phyloP scores from a whole-genome alignment of 192 early-diverging fungal genomes.

The Coemansia sp. region DNA sequence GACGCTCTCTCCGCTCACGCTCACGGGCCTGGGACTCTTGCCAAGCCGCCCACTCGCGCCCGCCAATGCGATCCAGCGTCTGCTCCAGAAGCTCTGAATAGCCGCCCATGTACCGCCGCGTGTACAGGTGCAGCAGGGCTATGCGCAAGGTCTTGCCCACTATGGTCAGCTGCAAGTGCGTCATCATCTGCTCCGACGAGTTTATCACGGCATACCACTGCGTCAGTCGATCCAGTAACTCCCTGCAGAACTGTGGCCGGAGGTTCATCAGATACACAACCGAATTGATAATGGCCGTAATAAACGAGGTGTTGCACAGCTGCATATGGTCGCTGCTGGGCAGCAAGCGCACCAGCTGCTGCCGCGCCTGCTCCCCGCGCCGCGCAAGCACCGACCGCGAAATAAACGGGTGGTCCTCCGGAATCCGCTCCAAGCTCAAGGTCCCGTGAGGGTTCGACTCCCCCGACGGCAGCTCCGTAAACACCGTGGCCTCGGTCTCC shows the following conservation, averaged over 20 bases:
- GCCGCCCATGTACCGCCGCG: conserved; percentile 23
- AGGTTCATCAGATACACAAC: conserved; percentile 40
- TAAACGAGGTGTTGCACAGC: conserved; percentile 43
- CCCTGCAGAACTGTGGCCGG: conserved; percentile 37
- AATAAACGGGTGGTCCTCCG: conserved; percentile 25
- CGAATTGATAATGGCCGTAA: conserved; percentile 38
- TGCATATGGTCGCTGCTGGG: conserved; percentile 40
- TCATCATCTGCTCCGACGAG: conserved; percentile 36
- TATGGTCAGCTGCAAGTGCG: conserved; percentile 26
- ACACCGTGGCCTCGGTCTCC: conserved; percentile 34
- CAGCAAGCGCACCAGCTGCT: conserved; percentile 34
- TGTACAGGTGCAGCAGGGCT: conserved; percentile 32
- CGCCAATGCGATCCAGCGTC: conserved; percentile 34
- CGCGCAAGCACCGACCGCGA: conserved; percentile 8
- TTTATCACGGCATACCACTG: conserved; percentile 40
- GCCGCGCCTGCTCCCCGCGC: conserved; percentile 27
- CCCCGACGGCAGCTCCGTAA: too few relatives aligned
- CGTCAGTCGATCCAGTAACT: conserved; percentile 17
- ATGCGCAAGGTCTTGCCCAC: conserved; percentile 38
- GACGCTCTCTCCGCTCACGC: conserved; percentile 7
- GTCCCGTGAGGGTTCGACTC: too few relatives aligned
- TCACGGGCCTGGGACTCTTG: conserved; percentile 27
- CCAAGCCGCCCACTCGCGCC: conserved; percentile 36
- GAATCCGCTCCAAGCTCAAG: conserved; percentile 9
- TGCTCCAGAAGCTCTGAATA: conserved; percentile 25